Base-by-base conservation (phyloP, 345 rosid species). In the Lepidium didymum region DNA sequence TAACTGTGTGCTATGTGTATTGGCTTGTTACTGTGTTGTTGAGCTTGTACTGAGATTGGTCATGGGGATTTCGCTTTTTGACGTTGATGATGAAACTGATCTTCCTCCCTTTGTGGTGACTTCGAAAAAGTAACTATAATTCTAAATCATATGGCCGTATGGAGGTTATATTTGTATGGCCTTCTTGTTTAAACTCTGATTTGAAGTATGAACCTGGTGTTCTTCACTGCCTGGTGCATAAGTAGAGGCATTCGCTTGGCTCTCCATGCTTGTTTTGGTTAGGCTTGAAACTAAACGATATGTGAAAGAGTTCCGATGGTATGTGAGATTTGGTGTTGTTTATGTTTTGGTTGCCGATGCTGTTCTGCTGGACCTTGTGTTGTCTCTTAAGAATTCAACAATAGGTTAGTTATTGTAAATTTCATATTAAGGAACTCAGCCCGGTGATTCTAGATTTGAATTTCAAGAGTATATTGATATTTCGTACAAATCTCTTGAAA, bases 41-140 rank as follows among this genome's bases (percentile, higher is more conserved):
- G 96, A 87, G 77, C 98, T 96, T 36, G 43, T 93, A 35, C 46
- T 87, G 67, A 87, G 96, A 79, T 69, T 93, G 82, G 51, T 83
- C 58, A 74, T 84, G 89, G 84, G 86, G 1, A 64, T 82, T 50
- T 88, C 98, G 19, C 69, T 84, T 52, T 76, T 90, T 72, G 80
- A 81, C 74, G 46, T 87, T 64, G 84, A 78, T 59, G 90, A 13
- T 42, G 85, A 81, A 68, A 68, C 79, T 19, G 63, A 69, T 36
- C 77, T 90, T 74, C 84, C 91, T 79, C 97, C 95, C 5, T 90
- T 72, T 74, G 97, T 88, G 98, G 98, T 93, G 34, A 35, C 1
- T 66, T 66, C 3, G 0, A 18, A 43, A 15, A 0, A n/a, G 18
- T 38, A 37, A 45, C 27, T 45, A 25, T 62, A 41, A 15, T 72